These are phyloP conservation scores for Effrenium voratum DNA, from an alignment of 73 alveolate genomes.

Conservation along the genomic window DNA sequence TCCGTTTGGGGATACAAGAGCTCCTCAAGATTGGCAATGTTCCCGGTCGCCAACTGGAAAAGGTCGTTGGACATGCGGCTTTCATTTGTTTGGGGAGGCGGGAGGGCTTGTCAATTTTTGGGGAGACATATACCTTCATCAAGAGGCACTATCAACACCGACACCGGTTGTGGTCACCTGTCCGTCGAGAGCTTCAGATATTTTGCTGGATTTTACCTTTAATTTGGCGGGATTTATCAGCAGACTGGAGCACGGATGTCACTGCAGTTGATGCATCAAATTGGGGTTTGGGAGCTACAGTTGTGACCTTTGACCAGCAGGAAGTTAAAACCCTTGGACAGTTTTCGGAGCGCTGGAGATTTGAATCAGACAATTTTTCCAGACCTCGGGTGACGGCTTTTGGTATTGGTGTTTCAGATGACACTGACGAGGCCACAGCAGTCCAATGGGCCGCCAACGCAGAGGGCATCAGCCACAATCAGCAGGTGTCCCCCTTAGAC, in stretches of 20 bases:
- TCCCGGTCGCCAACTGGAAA: not conserved
- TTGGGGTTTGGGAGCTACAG: constrained; percentile 37
- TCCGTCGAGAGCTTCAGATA: not conserved
- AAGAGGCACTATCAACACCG: not conserved
- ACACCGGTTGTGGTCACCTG: not conserved
- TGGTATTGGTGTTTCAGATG: not conserved
- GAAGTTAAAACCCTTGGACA: not conserved
- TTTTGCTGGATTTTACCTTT: not conserved
- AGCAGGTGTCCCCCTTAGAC: not conserved
- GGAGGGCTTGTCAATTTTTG: not conserved
- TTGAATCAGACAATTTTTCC: not conserved
- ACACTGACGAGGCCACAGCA: not conserved
- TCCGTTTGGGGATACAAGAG: not conserved
- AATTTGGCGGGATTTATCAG: not conserved
- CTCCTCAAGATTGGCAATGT: not conserved
- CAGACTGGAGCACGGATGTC: not conserved
- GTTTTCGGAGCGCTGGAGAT: constrained; percentile 18
- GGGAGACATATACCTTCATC: not conserved
- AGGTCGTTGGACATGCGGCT: not conserved
- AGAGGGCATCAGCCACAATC: not conserved
- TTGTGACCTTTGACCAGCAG: not conserved
- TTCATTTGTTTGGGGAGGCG: not conserved
- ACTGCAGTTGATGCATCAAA: not conserved
- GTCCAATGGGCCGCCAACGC: not conserved
- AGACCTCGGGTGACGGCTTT: constrained; percentile 16